Percentiles rank a stretch among this genome's conserved stretches.
These are phyloP conservation scores for Populus davidiana DNA, from an alignment of 345 rosid genomes.

Conservation along the genomic window DNA sequence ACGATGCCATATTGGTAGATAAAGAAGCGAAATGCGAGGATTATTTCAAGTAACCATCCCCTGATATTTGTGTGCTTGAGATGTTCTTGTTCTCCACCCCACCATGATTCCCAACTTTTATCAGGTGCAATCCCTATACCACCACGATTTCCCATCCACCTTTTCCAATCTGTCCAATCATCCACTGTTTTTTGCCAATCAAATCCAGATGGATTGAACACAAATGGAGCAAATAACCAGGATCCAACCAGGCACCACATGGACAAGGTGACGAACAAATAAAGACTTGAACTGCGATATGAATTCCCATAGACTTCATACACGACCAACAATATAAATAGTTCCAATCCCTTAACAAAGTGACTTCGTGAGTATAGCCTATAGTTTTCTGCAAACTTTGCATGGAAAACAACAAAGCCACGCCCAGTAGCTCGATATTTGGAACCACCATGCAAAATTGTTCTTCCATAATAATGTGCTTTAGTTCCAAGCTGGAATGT, in stretches of 20 bases:
- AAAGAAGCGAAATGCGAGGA: conserved; percentile 75
- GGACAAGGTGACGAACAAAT: conserved; percentile 67
- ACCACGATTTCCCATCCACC: conserved; percentile 97
- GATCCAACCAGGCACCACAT: conserved; percentile 92
- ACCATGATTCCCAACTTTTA: conserved; percentile 98
- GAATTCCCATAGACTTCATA: conserved; percentile 68
- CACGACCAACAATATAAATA: conserved; percentile 62
- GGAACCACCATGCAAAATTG: conserved; percentile 92
- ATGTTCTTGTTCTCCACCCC: conserved; percentile 89
- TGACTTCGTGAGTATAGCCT: conserved; percentile 90
- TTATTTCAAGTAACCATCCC: conserved; percentile 74
- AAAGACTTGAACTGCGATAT: conserved; percentile 68
- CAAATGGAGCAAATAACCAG: conserved; percentile 93
- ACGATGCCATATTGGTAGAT: conserved; percentile 90
- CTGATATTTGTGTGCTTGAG: conserved; percentile 59
- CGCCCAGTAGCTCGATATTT: conserved; percentile 83
- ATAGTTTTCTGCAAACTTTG: conserved; percentile 85
- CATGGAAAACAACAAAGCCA: conserved; percentile 89
- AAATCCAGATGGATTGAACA: conserved; percentile 93
- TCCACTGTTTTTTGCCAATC: conserved; percentile 97
- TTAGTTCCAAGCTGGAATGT: conserved; percentile 98
- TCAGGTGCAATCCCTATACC: conserved; percentile 70
- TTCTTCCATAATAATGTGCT: conserved; percentile 85
- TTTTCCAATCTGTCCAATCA: conserved; percentile 97
- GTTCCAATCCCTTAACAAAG: conserved; percentile 86